Base-by-base conservation (phyloP, 2,329 filamentous ascomycete genomes). In the Cadophora gregata region DNA sequence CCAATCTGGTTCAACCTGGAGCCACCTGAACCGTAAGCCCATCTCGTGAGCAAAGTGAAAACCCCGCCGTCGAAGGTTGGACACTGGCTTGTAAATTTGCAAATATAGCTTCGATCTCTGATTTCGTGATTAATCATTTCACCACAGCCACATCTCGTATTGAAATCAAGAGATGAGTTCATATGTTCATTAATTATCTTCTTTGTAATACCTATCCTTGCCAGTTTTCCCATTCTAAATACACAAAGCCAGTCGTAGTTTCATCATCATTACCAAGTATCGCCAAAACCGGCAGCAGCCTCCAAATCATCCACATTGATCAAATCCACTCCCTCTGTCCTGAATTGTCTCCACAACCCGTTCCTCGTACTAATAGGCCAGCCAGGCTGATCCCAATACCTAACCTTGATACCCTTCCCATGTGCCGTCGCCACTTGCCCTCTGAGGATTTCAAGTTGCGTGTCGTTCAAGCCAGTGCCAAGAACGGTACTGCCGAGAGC, bases 261-360 rank as follows among this genome's bases (percentile, higher is more conserved):
- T 8, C 3, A n/a, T 8, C 3, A n/a, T 47, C 48, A 55, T 58
- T 42, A 71, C 69, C 69, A 71, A 38, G 50, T 58, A 66, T 71
- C 67, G 14, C 69, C 68, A 62, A 72, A 68, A 10, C 72, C 71
- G 21, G 72, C 70, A 7, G 73, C 74, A 48, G 70, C 73, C 38
- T 67, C 69, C 58, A 90, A 72, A 73, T 89, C 85, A 76, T 90
- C 88, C 12, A 84, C 85, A 75, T 88, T 89, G 58, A 90, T 73
- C 59, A 89, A 76, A 74, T 88, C 86, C 3, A 86, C 84, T 0
- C 85, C 86, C 70, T 86, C 84, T 10, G 79, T 75, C 27, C 84
- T 75, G 56, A 90, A 73, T 1, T 81, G 76, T 56, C 82, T 78
- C 87, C 87, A 90, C 7, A 89, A 77, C 29, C 79, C 79, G 73